Evolutionary conservation across 1,284 basidiomycete species (phyloP).

Genomic region (Leccinum holopus): DNA sequence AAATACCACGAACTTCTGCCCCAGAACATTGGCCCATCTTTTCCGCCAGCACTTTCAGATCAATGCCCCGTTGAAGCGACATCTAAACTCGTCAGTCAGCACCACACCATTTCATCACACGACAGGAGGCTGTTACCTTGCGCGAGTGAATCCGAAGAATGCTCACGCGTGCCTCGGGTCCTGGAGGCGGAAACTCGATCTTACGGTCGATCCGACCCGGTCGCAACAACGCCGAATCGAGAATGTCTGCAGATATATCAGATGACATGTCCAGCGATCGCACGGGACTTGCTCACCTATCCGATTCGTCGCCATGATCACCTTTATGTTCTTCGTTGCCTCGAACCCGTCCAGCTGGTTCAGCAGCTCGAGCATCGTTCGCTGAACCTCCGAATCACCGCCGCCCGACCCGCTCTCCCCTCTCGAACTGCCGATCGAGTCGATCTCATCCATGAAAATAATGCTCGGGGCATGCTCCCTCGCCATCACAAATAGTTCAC

Average conservation of each 20-base stretch:
- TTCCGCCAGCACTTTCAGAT: slow-evolving; percentile 36
- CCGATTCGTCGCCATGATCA: slow-evolving; percentile 99
- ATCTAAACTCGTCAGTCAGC: slow-evolving; percentile 53
- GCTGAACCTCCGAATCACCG: slow-evolving; percentile 96
- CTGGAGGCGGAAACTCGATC: slow-evolving; percentile 99
- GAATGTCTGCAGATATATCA: slow-evolving; percentile 64
- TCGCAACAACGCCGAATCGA: slow-evolving; percentile 92
- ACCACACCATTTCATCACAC: not conserved
- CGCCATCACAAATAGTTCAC: slow-evolving; percentile 99
- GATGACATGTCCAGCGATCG: not conserved
- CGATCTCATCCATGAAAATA: slow-evolving; percentile 99
- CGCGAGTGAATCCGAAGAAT: slow-evolving; percentile 97
- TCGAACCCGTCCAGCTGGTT: slow-evolving; percentile 99
- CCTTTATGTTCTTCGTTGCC: slow-evolving; percentile 98
- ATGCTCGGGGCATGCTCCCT: slow-evolving; percentile 98
- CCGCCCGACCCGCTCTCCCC: slow-evolving; percentile 88
- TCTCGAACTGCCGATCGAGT: slow-evolving; percentile 94
- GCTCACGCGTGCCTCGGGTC: slow-evolving; percentile 94
- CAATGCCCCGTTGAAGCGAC: slow-evolving; percentile 97
- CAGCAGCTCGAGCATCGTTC: slow-evolving; percentile 96
- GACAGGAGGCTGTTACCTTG: slow-evolving; percentile 54
- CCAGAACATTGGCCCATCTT: not conserved
- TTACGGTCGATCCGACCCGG: slow-evolving; percentile 98
- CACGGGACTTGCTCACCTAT: slow-evolving; percentile 58
- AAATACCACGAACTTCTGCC: not conserved